Percentiles rank a stretch among this genome's conserved stretches.
phyloP scores from a whole-genome alignment of 176 grass and related monocot genomes.

The Aegilops umbellulata region DNA sequence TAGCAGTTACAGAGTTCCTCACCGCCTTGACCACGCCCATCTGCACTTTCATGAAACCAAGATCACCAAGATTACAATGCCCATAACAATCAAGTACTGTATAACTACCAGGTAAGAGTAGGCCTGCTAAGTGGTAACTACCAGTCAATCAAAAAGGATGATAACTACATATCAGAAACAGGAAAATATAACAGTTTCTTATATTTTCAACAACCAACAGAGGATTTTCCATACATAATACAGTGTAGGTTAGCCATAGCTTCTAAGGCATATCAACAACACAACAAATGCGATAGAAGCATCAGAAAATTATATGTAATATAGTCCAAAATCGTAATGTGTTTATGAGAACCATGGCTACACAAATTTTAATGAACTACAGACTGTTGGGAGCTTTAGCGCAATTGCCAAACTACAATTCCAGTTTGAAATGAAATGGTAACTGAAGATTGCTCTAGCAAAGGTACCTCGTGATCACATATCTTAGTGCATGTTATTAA shows the following conservation, averaged over 20 bases:
- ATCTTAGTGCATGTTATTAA: not conserved
- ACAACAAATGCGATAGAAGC: not conserved
- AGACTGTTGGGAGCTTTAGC: not conserved
- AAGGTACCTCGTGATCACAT: not conserved
- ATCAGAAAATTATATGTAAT: not conserved
- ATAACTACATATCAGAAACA: not conserved
- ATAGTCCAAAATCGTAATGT: not conserved
- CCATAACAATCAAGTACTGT: not conserved
- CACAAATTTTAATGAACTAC: not conserved
- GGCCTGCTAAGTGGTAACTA: not conserved
- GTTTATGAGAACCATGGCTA: not conserved
- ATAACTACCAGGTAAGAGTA: not conserved
- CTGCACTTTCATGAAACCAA: constrained; percentile 39
- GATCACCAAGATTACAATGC: not conserved
- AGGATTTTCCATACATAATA: not conserved
- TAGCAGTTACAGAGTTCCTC: constrained; percentile 65
- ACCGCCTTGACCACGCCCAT: constrained; percentile 83
- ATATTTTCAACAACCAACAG: not conserved
- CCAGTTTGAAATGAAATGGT: not conserved
- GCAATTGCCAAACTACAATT: not conserved
- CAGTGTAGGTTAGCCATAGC: not conserved
- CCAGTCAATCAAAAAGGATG: not conserved
- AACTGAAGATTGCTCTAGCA: not conserved
- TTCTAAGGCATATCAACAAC: constrained; percentile 1
- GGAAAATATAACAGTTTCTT: not conserved